phyloP scores from a whole-genome alignment of 192 early-diverging fungal species.

The Umbelopsis ramanniana region DNA sequence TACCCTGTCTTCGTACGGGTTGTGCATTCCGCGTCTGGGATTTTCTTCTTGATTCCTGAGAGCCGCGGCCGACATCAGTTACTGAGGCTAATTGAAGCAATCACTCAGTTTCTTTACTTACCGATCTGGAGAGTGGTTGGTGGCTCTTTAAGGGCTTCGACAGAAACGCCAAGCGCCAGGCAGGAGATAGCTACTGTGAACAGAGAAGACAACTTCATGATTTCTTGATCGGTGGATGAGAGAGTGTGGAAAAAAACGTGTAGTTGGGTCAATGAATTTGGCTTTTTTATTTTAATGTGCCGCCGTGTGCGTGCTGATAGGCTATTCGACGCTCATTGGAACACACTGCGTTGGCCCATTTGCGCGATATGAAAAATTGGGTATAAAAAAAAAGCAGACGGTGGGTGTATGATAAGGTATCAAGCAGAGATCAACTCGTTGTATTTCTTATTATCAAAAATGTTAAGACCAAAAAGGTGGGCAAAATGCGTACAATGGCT shows the following conservation, averaged over 20 bases:
- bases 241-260: not conserved
- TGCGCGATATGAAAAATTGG: too few relatives aligned
- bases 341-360: too few relatives aligned
- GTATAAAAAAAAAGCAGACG: too few relatives aligned
- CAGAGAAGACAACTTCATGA: not conserved
- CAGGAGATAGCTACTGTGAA: conserved; percentile 1
- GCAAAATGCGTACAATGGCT: conserved; percentile 12
- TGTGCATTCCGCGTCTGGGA: conserved; percentile 58
- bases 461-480: not conserved
- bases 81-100: not conserved
- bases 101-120: not conserved
- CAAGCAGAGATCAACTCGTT: conserved; percentile 17
- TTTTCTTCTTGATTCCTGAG: conserved; percentile 52
- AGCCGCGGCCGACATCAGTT: not conserved
- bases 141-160: conserved; percentile 39
- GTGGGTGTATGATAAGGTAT: too few relatives aligned
- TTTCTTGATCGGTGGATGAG: not conserved
- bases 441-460: conserved; percentile 5
- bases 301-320: not conserved
- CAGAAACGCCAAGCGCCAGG: conserved; percentile 25
- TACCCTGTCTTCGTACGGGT: conserved; percentile 47
- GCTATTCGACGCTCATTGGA: not conserved
- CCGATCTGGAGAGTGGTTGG: conserved; percentile 56
- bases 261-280: not conserved
- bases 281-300: not conserved